These are phyloP conservation scores for Zizania latifolia DNA, from an alignment of 176 grass and related monocot genomes.

Conservation along the genomic window DNA sequence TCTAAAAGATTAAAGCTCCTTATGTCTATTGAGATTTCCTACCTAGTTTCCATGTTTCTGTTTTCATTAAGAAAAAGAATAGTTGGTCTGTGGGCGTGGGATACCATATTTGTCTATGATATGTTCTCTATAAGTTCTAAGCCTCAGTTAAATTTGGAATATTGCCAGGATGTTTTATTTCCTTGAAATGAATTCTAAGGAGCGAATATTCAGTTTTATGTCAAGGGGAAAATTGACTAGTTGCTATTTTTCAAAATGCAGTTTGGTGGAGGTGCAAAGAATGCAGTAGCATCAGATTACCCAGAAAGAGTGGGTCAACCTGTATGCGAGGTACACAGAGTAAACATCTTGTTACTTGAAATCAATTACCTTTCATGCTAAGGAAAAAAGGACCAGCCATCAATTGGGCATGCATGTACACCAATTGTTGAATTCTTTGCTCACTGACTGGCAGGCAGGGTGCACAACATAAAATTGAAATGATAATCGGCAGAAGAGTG, in stretches of 20 bases:
- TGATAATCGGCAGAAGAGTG: background rate
- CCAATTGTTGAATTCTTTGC: constrained; percentile 5
- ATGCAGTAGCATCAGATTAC: constrained; percentile 43
- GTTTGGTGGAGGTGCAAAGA: constrained; percentile 48
- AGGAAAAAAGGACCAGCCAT: background rate
- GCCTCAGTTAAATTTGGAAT: background rate
- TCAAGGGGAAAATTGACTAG: constrained; percentile 17
- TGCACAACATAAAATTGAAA: background rate
- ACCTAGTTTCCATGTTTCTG: background rate
- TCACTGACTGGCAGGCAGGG: background rate
- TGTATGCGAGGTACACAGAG: constrained; percentile 62
- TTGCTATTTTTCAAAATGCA: constrained; percentile 11
- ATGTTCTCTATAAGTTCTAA: background rate
- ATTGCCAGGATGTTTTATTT: too few species aligned
- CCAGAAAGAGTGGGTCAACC: constrained; percentile 71
- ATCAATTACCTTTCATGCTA: background rate
- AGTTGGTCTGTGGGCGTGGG: background rate
- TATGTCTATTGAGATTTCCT: background rate
- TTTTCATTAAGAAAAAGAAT: background rate
- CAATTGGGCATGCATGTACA: constrained; percentile 11
- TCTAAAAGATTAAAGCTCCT: background rate
- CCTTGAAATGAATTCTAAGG: too few species aligned
- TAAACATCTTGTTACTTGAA: constrained; percentile 13
- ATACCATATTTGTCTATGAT: background rate
- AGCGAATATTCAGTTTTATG: too few species aligned